A percentile compares a stretch with the other conserved stretches of the same genome.
phyloP scores from a whole-genome alignment of 495 filamentous ascomycete genomes.

The Filosporella fistucella region DNA sequence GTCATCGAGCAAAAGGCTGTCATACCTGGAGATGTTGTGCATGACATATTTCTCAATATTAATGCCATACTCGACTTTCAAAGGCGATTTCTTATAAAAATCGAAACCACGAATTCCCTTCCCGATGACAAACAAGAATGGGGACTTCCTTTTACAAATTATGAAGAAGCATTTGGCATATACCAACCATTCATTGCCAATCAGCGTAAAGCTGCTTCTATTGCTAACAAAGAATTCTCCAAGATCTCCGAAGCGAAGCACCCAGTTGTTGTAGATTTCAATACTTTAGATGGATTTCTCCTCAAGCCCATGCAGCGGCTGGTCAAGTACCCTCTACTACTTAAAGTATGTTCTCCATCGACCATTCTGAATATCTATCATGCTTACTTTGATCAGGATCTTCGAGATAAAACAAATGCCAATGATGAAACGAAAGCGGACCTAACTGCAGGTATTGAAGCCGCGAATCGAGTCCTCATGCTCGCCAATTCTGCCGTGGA shows the following conservation, averaged over 20 bases:
- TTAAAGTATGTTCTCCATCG: conserved; percentile 57
- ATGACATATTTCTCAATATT: conserved; percentile 94
- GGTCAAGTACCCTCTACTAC: conserved; percentile 86
- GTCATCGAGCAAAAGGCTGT: conserved; percentile 80
- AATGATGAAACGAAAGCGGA: conserved; percentile 65
- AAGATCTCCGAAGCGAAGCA: conserved; percentile 51
- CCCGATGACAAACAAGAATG: conserved; percentile 78
- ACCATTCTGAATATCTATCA: neutral
- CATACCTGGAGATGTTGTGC: conserved; percentile 83
- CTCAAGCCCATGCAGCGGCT: conserved; percentile 95
- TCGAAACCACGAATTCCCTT: conserved; percentile 89
- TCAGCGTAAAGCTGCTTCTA: conserved; percentile 64
- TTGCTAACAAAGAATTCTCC: conserved; percentile 56
- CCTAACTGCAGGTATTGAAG: conserved; percentile 65
- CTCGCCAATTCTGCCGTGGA: conserved; percentile 87
- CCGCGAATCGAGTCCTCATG: conserved; percentile 70
- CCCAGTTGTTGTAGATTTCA: conserved; percentile 52
- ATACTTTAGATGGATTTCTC: conserved; percentile 79
- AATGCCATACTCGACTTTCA: conserved; percentile 94
- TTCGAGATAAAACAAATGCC: conserved; percentile 73
- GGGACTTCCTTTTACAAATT: conserved; percentile 76
- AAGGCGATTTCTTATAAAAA: conserved; percentile 85
- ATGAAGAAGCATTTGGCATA: conserved; percentile 75
- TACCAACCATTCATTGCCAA: conserved; percentile 98
- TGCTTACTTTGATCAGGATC: conserved; percentile 53